These are phyloP conservation scores for Pseudocercospora crystallina DNA, from an alignment of 2,329 filamentous ascomycete genomes.

Conservation along the genomic window DNA sequence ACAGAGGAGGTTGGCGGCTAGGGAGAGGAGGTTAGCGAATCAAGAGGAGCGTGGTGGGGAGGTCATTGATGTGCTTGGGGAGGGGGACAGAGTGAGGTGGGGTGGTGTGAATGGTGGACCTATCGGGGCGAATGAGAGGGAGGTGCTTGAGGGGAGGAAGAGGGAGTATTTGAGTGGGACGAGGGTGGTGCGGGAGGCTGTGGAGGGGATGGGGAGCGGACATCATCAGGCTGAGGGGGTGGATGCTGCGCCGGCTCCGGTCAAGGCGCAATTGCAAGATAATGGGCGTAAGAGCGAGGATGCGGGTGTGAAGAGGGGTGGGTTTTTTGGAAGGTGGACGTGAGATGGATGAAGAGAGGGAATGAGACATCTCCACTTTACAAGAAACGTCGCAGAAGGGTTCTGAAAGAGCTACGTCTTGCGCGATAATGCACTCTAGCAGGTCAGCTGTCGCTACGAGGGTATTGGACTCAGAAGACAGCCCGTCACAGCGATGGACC, in stretches of 20 bases:
- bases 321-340: constrained; percentile 16
- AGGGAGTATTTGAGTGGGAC: constrained; percentile 13
- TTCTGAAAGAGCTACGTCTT: too few relatives aligned
- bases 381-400: too few relatives aligned
- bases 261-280: background rate
- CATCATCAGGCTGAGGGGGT: background rate
- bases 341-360: background rate
- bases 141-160: constrained; percentile 2
- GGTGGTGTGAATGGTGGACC: constrained; percentile 11
- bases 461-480: too few relatives aligned
- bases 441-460: too few relatives aligned
- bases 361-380: background rate
- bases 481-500: too few relatives aligned
- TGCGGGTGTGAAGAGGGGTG: constrained; percentile 6
- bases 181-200: constrained; percentile 4
- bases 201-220: background rate
- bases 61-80: constrained; percentile 2
- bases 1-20: constrained; percentile 46
- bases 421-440: too few relatives aligned
- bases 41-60: constrained; percentile 25
- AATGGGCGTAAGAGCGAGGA: background rate
- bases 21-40: constrained; percentile 47
- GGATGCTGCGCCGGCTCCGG: background rate
- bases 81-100: constrained; percentile 1
- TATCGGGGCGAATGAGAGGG: constrained; percentile 8